Base-by-base conservation (phyloP, 2,329 filamentous ascomycete genomes). In the Cladobotryum mycophilum region DNA sequence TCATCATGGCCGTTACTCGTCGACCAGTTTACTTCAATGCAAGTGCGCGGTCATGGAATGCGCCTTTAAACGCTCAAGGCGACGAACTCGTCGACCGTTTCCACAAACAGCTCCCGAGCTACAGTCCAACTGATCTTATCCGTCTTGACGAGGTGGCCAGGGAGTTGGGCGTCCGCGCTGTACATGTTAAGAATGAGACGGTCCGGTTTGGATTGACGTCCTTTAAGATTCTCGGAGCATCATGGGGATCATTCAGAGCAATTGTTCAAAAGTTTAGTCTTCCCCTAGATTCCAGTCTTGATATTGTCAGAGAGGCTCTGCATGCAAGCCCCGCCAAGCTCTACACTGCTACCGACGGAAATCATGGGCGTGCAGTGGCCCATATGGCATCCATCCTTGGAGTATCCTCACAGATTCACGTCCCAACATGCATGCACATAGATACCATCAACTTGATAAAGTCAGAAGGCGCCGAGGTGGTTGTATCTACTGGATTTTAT, bases 161-260 rank as follows among this genome's bases (percentile, higher is more conserved):
- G 2, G 73, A 82, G 13, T 64, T 89, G 0, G 78, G 78, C 0
- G 67, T 88, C 11, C 66, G 68, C 1, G 68, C 74, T 5, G 71
- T 91, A 3, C 74, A 83, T 36, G 60, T 90, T 55, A 92, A 92
- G 61, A 81, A 90, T 58, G 87, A 92, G 64, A 82, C 79, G 25
- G 72, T 68, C 48, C 78, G 87, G 5, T 80, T 89, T 36, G 82
- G 83, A 0, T 72, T 91, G 2, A 85, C 85, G 0, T 78, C 86
- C 0, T 92, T 91, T 2, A 93, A 93, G 66, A 87, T 91, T 41
- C 76, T 91, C 0, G 88, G 88, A 17, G 87, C 88, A 1, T 87
- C 84, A 1, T 92, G 86, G 86, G 86, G 80, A 0, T 75, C 79
- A 3, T 84, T 81, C 58, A 76, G 78, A 6, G 79, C 83, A 13